A percentile compares a stretch with the other conserved stretches of the same genome.
These are phyloP conservation scores for Leishmania amazonensis DNA, from an alignment of 208 protist genomes.

Conservation along the genomic window DNA sequence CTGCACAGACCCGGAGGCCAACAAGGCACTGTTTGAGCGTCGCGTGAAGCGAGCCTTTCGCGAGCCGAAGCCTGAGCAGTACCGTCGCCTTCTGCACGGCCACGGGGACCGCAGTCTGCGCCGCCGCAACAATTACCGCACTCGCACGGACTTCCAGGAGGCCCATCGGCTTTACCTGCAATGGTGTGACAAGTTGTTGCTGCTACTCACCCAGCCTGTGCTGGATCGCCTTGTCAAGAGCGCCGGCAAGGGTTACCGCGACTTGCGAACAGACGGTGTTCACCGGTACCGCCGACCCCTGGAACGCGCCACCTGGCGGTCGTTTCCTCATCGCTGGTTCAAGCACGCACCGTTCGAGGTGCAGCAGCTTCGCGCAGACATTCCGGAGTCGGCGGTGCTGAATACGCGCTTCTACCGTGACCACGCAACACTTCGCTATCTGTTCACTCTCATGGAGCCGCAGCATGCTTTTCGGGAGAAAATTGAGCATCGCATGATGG, in stretches of 20 bases:
- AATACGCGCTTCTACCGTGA: conserved; percentile 87
- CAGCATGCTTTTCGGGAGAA: conserved; percentile 69
- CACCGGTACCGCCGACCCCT: conserved; percentile 49
- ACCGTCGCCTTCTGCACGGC: conserved; percentile 72
- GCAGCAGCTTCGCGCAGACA: conserved; percentile 87
- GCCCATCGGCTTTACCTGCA: conserved; percentile 74
- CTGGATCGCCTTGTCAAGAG: conserved; percentile 80
- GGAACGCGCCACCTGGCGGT: conserved; percentile 71
- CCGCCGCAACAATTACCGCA: conserved; percentile 66
- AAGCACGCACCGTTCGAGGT: conserved; percentile 92
- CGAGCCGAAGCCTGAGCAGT: conserved; percentile 76
- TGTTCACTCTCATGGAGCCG: conserved; percentile 86
- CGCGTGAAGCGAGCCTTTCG: conserved; percentile 67
- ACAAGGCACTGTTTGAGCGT: conserved; percentile 65
- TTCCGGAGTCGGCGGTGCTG: conserved; percentile 63
- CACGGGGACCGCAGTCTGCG: conserved; percentile 45
- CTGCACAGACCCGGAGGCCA: conserved; percentile 62
- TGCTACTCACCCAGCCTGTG: conserved; percentile 74
- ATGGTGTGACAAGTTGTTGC: conserved; percentile 80
- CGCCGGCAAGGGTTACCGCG: conserved; percentile 63
- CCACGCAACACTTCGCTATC: conserved; percentile 67
- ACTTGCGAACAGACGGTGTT: conserved; percentile 73
- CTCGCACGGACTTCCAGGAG: conserved; percentile 55
- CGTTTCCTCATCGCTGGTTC: conserved; percentile 85
- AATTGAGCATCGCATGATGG: conserved; percentile 71